A percentile compares a stretch with the other conserved stretches of the same genome.
phyloP scores from a whole-genome alignment of 352 stramenopile genomes.

The Elongisporangium undulatum region DNA sequence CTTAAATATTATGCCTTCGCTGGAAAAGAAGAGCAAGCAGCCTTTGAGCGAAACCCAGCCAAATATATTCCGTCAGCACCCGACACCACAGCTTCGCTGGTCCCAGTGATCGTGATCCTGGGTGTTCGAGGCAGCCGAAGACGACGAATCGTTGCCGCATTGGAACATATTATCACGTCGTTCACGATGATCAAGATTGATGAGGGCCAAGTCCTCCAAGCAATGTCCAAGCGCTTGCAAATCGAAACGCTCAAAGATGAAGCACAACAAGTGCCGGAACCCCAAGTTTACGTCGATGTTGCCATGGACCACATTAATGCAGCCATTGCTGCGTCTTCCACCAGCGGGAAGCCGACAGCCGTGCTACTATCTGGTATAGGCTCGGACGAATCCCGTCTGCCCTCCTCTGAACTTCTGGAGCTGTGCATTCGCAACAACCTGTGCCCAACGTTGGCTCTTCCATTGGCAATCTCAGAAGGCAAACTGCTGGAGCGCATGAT shows the following conservation, averaged over 20 bases:
- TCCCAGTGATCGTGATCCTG: slow-evolving; percentile 46
- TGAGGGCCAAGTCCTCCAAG: not conserved
- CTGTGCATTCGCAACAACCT: slow-evolving; percentile 36
- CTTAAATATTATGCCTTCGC: slow-evolving; percentile 59
- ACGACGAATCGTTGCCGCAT: slow-evolving; percentile 5
- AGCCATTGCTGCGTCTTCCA: slow-evolving; percentile 7
- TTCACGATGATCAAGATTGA: slow-evolving; percentile 15
- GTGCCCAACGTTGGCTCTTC: slow-evolving; percentile 49
- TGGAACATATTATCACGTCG: slow-evolving; percentile 2
- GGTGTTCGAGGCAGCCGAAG: slow-evolving; percentile 35
- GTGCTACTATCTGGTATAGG: slow-evolving; percentile 22
- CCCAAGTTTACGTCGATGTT: slow-evolving; percentile 16
- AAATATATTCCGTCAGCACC: slow-evolving; percentile 28
- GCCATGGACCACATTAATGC: slow-evolving; percentile 11
- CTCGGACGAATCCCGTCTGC: slow-evolving; percentile 23
- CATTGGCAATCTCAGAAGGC: slow-evolving; percentile 26
- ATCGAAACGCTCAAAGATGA: slow-evolving; percentile 11
- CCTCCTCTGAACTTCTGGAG: slow-evolving; percentile 29
- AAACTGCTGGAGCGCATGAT: slow-evolving; percentile 20
- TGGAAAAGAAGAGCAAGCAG: slow-evolving; percentile 24
- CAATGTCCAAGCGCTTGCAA: slow-evolving; percentile 9
- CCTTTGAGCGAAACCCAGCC: slow-evolving; percentile 48
- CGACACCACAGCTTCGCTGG: slow-evolving; percentile 19
- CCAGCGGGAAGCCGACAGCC: not conserved
- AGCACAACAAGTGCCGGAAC: slow-evolving; percentile 5